Base-by-base conservation (phyloP, 176 grass and related monocot genomes). In the Cenchrus americanus region DNA sequence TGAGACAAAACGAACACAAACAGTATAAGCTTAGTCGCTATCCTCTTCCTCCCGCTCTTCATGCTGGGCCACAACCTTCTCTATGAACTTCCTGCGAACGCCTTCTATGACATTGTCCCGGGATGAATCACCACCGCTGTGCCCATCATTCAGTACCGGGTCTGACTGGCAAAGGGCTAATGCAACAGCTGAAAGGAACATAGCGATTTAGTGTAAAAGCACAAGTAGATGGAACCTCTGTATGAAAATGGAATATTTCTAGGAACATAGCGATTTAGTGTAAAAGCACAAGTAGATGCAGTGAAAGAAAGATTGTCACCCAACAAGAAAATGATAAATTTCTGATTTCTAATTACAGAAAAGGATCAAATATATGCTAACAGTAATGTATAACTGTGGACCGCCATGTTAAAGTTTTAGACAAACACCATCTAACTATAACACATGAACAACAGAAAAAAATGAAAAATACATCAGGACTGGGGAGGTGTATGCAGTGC, bases 81-180 rank as follows among this genome's bases (percentile, higher is more conserved):
- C 97, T 21, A 99, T 96, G 34, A 99, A 96, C 75, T 90, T 99
- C 59, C 86, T 94, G 40, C 91, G 93, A 75, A 99, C 91, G 12
- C 91, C 91, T 81, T 94, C 90, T 23, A 96, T 91, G 68, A 99
- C 94, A 55, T 87, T 87, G 75, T 94, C 61, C 65, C 79, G 85
- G 1, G 96, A 97, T 78, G 92, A 80, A 92, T 93, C 86, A 5
- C 64, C 77, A 19, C 83, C 81, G 37, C 84, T 48, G 14, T 92
- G 87, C 40, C 97, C 93, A 94, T 99, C 97, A 75, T 96, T 96
- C 65, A 99, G 71, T 49, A 99, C 91, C 7, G 93, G 93, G 50
- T 95, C 91, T 76, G 93, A 94, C 0, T 94, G 87, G 84, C 91
- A 99, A 83, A 99, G 91, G 11, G 91, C 78, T 48, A 99, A 92